Conservation (phyloP, 2,329 filamentous ascomycete genomes). For the Scedosporium apiospermum region DNA sequence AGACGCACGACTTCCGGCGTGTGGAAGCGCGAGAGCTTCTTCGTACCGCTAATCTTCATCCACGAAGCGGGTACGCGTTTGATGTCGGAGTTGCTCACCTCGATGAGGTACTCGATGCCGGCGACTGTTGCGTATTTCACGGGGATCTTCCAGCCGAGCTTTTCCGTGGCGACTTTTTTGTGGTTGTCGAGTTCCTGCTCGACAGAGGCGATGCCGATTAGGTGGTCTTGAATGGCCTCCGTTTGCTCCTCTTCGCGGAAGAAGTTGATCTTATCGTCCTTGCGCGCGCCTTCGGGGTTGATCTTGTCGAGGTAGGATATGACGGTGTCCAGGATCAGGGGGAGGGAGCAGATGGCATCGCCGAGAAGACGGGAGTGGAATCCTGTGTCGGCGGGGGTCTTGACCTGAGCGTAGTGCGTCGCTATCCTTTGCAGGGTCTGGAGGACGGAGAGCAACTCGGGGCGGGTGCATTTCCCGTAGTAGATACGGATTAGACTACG, state of each 20-base stretch:
- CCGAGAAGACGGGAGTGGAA: slow-evolving; percentile 64
- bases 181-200: slow-evolving; percentile 82
- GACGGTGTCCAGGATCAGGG: slow-evolving; percentile 64
- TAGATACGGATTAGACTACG: slow-evolving; percentile 92
- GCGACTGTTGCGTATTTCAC: slow-evolving; percentile 75
- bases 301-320: slow-evolving; percentile 73
- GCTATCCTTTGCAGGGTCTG: slow-evolving; percentile 79
- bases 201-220: slow-evolving; percentile 82
- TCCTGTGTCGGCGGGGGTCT: slow-evolving; percentile 53
- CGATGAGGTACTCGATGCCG: slow-evolving; percentile 90
- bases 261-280: slow-evolving; percentile 89
- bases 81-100: slow-evolving; percentile 73
- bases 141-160: slow-evolving; percentile 58
- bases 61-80: slow-evolving; percentile 89
- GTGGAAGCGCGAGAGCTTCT: slow-evolving; percentile 86
- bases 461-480: slow-evolving; percentile 88
- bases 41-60: slow-evolving; percentile 91
- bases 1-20: slow-evolving; percentile 81
- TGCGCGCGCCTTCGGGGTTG: slow-evolving; percentile 71
- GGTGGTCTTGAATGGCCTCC: slow-evolving; percentile 80
- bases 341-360: slow-evolving; percentile 64
- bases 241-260: slow-evolving; percentile 83
- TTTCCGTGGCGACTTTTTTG: slow-evolving; percentile 58
- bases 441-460: slow-evolving; percentile 75
- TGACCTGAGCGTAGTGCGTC: slow-evolving; percentile 62